phyloP scores from a whole-genome alignment of 257 asterid species.

The Jasminum sambac region DNA sequence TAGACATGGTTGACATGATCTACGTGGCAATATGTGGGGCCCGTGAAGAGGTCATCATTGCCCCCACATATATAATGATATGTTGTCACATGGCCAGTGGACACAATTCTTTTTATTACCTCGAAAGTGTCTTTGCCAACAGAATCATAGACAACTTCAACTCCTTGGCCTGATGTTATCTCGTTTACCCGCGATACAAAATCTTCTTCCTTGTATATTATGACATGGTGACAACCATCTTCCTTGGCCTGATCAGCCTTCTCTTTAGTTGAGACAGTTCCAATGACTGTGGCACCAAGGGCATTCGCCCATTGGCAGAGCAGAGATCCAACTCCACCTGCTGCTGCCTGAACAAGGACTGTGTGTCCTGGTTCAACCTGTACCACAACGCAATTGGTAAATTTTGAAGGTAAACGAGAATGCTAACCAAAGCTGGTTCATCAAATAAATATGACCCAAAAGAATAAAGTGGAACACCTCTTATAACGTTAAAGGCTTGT shows the following conservation, averaged over 20 bases:
- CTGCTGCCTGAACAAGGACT: conserved; percentile 92
- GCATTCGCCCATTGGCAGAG: conserved; percentile 97
- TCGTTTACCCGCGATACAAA: conserved; percentile 79
- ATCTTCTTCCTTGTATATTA: conserved; percentile 76
- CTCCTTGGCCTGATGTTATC: conserved; percentile 91
- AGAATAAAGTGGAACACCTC: background rate
- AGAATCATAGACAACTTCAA: conserved; percentile 95
- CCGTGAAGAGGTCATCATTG: too few relatives aligned
- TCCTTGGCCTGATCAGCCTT: conserved; percentile 90
- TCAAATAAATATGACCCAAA: background rate
- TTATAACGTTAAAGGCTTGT: too few relatives aligned
- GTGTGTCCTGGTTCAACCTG: conserved; percentile 91
- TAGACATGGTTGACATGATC: too few relatives aligned
- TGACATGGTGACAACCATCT: conserved; percentile 92
- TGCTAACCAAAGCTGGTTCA: background rate
- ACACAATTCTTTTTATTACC: conserved; percentile 59
- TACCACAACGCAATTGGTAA: conserved; percentile 9
- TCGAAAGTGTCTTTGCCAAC: conserved; percentile 96
- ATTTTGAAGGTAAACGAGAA: conserved; percentile 2
- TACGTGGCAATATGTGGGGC: too few relatives aligned
- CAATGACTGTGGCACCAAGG: conserved; percentile 91
- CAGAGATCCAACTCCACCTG: conserved; percentile 95
- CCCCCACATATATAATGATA: too few relatives aligned
- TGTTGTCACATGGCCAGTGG: too few relatives aligned
- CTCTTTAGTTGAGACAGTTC: conserved; percentile 88